A percentile compares a stretch with the other conserved stretches of the same genome.
Conservation (phyloP, 192 early-diverging fungal species). For the Paraglomus occultum region DNA sequence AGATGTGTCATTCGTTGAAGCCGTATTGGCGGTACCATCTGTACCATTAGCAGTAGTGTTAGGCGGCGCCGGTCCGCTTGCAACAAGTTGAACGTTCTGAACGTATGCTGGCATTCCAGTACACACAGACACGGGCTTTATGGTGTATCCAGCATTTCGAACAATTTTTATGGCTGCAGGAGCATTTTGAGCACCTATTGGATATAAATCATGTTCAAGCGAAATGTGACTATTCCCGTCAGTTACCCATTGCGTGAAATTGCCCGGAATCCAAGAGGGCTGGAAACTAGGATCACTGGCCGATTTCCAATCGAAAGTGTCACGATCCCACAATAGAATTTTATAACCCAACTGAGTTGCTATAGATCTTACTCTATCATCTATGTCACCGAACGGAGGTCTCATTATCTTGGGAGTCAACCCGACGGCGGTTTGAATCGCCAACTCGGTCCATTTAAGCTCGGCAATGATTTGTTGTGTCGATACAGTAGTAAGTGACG, state of each 20-base stretch:
- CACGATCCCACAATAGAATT: slow-evolving; percentile 35
- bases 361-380: slow-evolving; percentile 69
- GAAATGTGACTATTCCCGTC: slow-evolving; percentile 45
- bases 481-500: slow-evolving; percentile 45
- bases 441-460: slow-evolving; percentile 53
- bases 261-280: slow-evolving; percentile 2
- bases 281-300: neutral
- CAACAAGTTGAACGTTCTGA: neutral
- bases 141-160: neutral
- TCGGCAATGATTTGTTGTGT: slow-evolving; percentile 54
- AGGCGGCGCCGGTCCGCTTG: too few relatives aligned
- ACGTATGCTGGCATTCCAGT: neutral
- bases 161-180: neutral
- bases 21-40: too few relatives aligned
- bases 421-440: slow-evolving; percentile 53
- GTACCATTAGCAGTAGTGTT: too few relatives aligned
- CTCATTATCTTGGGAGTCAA: slow-evolving; percentile 57
- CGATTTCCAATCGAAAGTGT: slow-evolving; percentile 33
- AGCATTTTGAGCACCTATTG: neutral
- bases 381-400: slow-evolving; percentile 67
- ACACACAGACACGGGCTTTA: neutral
- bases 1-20: too few relatives aligned
- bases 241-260: slow-evolving; percentile 24
- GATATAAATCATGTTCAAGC: slow-evolving; percentile 52
- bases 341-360: slow-evolving; percentile 51